Base-by-base conservation (phyloP, 495 filamentous ascomycete species). In the Parachaetomium inaequale region DNA sequence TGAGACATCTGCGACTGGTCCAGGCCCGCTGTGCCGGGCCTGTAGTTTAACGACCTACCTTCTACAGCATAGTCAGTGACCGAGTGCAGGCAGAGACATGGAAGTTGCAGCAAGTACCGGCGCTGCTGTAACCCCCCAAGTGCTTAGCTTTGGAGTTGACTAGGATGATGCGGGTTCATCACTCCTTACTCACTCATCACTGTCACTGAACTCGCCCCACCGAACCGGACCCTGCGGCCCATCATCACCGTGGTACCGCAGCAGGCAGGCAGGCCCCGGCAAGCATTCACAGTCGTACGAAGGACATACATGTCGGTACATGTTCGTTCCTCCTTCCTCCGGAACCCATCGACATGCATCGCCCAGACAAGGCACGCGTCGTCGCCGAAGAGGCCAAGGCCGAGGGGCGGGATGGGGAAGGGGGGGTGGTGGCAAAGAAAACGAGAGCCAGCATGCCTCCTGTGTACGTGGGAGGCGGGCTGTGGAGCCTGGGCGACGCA, bases 1-100 rank as follows among this genome's bases (percentile, higher is more conserved):
- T 63, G 61, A 63, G 61, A 63, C 61, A 53, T 28, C 49, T 25
- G 12, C 11, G 40, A 32, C 29, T 2, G 58, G 17, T 29, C 58
- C 26, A 53, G 49, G 15, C 34, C 36, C 23, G 23, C 23, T 12
- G 7, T n/a, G 11, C 42, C 42, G 42, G 42, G 42, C 42, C 15
- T 15, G 42, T 29, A 15, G 14, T 14, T 52, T 15, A 23, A 21
- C 50, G 17, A 32, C 50, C 50, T 52, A 28, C 50, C 50, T 34
- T 34, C 50, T 52, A 32, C 17, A 31, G 50, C 26, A 15, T 52
- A 34, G 50, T 21, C 8, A 29, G 6, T 17, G 3, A 25, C 47
- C 47, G 14, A 50, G 47, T 29, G 1, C 2, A 19, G 26, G 23
- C 12, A 31, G 26, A n/a, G n/a, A n/a, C n/a, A n/a, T n/a, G n/a